Evolutionary conservation across 2,329 filamentous ascomycete genomes (phyloP).

Genomic region (Aspergillus sp.): DNA sequence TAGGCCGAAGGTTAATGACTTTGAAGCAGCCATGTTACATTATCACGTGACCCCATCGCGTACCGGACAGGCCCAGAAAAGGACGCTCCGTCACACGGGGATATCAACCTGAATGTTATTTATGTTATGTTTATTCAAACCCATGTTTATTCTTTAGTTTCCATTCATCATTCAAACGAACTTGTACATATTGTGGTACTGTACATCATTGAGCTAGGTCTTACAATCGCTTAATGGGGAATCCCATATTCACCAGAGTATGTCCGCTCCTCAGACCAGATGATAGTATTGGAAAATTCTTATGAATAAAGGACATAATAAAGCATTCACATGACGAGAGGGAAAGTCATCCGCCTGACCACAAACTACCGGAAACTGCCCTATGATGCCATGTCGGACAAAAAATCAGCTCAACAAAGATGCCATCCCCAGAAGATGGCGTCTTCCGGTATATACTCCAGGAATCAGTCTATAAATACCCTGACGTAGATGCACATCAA

Average conservation of each 20-base stretch:
- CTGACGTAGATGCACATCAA: neutral
- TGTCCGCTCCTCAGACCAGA: neutral
- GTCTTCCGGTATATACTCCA: neutral
- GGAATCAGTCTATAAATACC: neutral
- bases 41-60: neutral
- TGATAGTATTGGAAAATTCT: neutral
- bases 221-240: neutral
- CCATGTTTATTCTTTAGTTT: neutral
- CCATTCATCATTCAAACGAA: neutral
- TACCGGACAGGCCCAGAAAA: neutral
- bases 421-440: neutral
- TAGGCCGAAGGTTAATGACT: neutral
- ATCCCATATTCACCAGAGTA: neutral
- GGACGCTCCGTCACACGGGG: no score
- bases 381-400: neutral
- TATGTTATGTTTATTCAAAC: neutral
- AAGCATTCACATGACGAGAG: neutral
- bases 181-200: neutral
- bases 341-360: neutral
- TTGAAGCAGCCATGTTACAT: neutral
- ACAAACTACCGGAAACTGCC: neutral
- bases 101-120: neutral
- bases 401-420: neutral
- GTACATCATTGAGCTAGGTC: neutral
- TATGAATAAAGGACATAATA: neutral